Conservation (phyloP, 768 basidiomycete genomes). For the Calvatia gigantea region DNA sequence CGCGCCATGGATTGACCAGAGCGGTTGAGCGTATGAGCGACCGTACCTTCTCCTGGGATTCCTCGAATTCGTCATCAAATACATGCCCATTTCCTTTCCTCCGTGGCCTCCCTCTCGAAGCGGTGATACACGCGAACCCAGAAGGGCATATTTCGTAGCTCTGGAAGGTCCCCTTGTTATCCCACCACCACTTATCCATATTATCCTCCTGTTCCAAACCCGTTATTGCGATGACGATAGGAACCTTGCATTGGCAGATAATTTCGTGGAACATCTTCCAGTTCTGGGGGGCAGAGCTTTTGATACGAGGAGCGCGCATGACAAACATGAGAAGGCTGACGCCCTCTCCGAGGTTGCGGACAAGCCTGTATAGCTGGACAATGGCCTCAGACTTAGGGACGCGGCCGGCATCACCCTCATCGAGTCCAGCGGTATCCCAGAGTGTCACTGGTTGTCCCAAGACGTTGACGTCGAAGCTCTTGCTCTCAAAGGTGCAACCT, state of each 20-base stretch:
- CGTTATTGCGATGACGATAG: constrained; percentile 33
- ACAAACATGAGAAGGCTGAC: constrained; percentile 36
- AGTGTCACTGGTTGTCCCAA: constrained; percentile 12
- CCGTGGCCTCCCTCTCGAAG: constrained; percentile 24
- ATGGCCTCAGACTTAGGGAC: constrained; percentile 19
- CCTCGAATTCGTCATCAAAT: constrained; percentile 14
- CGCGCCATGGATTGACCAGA: not conserved
- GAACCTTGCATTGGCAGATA: constrained; percentile 35
- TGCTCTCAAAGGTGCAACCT: not conserved
- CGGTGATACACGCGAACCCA: constrained; percentile 36
- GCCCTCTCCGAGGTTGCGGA: constrained; percentile 27
- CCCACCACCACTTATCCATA: constrained; percentile 27
- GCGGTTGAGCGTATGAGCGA: not conserved
- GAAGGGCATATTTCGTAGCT: constrained; percentile 21
- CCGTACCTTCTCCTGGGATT: constrained; percentile 10
- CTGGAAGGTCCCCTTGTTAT: constrained; percentile 25
- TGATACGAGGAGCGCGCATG: constrained; percentile 32
- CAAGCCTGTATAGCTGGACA: constrained; percentile 21
- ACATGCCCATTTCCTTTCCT: not conserved
- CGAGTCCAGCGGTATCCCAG: constrained; percentile 37
- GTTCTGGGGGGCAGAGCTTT: constrained; percentile 27
- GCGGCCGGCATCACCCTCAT: constrained; percentile 27
- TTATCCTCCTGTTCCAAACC: constrained; percentile 31
- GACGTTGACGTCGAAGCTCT: not conserved
- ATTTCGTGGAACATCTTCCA: constrained; percentile 33